phyloP scores from a whole-genome alignment of 2,329 filamentous ascomycete species.

The Aspergillus fischeri region DNA sequence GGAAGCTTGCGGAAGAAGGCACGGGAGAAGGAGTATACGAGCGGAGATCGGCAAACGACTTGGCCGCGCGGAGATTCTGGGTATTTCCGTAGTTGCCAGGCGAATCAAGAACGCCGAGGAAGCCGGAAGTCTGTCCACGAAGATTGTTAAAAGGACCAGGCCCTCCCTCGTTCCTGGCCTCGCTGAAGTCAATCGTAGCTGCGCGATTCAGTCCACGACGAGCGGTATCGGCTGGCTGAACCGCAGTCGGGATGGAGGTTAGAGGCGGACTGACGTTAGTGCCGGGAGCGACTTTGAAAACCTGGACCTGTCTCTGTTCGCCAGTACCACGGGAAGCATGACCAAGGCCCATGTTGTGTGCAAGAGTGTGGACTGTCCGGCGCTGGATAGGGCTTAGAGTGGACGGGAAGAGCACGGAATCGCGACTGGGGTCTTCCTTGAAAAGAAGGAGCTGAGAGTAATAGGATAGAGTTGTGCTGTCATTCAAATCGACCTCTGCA shows the following conservation, averaged over 20 bases:
- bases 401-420: slow-evolving; percentile 78
- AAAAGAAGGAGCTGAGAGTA: slow-evolving; percentile 90
- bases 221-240: slow-evolving; percentile 69
- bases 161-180: slow-evolving; percentile 65
- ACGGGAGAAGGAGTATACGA: slow-evolving; percentile 94
- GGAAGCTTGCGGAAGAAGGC: slow-evolving; percentile 83
- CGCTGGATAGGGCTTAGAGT: slow-evolving; percentile 78
- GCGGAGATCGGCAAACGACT: slow-evolving; percentile 92
- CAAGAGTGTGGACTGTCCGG: slow-evolving; percentile 86
- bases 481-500: slow-evolving; percentile 82
- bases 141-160: slow-evolving; percentile 70
- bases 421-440: slow-evolving; percentile 71
- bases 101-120: slow-evolving; percentile 83
- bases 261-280: slow-evolving; percentile 58
- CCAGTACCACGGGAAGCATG: slow-evolving; percentile 87
- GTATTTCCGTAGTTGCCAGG: slow-evolving; percentile 63
- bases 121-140: slow-evolving; percentile 68
- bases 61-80: slow-evolving; percentile 82
- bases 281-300: slow-evolving; percentile 59
- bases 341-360: slow-evolving; percentile 89
- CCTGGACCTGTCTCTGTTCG: slow-evolving; percentile 83
- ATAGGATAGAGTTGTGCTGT: slow-evolving; percentile 78
- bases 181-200: slow-evolving; percentile 95
- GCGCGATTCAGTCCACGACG: slow-evolving; percentile 85
- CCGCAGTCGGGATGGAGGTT: slow-evolving; percentile 58